These are phyloP conservation scores for Ustilago esculenta DNA, from an alignment of 1,284 basidiomycete genomes.

Conservation along the genomic window DNA sequence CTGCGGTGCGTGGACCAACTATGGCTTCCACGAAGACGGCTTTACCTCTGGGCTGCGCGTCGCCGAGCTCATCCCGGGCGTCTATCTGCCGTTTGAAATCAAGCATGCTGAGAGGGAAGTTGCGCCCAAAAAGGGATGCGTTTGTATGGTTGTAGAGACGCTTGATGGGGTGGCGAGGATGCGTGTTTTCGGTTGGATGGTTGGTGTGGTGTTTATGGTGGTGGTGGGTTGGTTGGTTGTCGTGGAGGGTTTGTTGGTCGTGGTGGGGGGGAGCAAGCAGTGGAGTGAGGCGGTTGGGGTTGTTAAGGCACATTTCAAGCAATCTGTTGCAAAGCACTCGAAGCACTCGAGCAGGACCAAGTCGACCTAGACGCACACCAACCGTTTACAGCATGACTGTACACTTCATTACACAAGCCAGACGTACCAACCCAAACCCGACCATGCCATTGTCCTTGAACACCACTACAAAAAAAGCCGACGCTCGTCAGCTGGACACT, in stretches of 20 bases:
- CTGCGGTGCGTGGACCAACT: constrained; percentile 81
- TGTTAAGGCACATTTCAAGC: constrained; percentile 6
- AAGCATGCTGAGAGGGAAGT: constrained; percentile 58
- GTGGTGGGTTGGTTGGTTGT: constrained; percentile 12
- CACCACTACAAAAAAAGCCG: too few relatives aligned
- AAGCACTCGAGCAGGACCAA: constrained; percentile 2
- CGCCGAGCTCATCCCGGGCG: constrained; percentile 60
- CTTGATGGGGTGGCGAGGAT: constrained; percentile 4
- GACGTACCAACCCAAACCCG: too few relatives aligned
- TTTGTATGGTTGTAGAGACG: constrained; percentile 10
- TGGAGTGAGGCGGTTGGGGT: constrained; percentile 2
- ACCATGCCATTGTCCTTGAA: too few relatives aligned
- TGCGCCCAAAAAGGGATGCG: constrained; percentile 4
- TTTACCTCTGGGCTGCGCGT: constrained; percentile 72
- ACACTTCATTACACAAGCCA: too few relatives aligned
- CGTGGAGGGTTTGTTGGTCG: constrained; percentile 5
- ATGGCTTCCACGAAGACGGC: constrained; percentile 82
- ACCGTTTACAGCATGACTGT: too few relatives aligned
- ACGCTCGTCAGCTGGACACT: constrained; percentile 3
- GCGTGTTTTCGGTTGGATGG: background rate
- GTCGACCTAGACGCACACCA: background rate
- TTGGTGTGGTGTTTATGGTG: constrained; percentile 2
- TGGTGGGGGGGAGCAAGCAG: background rate
- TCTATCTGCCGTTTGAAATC: constrained; percentile 67
- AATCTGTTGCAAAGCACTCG: background rate